Evolutionary conservation across 2,329 filamentous ascomycete genomes (phyloP).

Genomic region (Colletotrichum eleusines): DNA sequence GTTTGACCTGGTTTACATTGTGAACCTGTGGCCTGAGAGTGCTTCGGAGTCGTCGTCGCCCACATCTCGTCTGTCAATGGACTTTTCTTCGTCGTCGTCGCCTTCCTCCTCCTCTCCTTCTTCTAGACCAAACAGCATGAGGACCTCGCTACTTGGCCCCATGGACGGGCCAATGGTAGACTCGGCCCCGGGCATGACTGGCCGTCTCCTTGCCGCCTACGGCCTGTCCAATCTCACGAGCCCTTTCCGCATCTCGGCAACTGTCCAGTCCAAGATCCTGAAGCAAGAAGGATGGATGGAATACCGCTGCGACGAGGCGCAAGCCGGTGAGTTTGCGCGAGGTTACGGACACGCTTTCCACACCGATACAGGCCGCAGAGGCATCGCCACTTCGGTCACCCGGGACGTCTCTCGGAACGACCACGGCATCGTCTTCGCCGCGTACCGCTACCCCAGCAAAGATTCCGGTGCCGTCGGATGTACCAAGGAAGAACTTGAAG

Average conservation of each 20-base stretch:
- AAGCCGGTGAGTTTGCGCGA: constrained; percentile 59
- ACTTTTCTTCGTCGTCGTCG: constrained; percentile 28
- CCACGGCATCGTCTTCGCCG: constrained; percentile 68
- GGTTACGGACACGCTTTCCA: constrained; percentile 68
- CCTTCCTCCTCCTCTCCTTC: neutral
- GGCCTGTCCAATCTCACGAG: constrained; percentile 63
- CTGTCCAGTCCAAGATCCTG: constrained; percentile 64
- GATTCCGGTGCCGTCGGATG: constrained; percentile 53
- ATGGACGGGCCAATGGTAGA: constrained; percentile 38
- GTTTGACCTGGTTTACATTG: constrained; percentile 70
- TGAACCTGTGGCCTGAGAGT: constrained; percentile 66
- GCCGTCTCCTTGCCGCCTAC: constrained; percentile 67
- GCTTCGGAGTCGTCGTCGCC: constrained; percentile 32
- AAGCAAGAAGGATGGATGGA: constrained; percentile 65
- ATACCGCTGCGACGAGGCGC: constrained; percentile 59
- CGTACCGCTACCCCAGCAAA: constrained; percentile 62
- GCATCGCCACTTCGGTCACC: constrained; percentile 15
- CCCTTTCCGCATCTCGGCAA: constrained; percentile 64
- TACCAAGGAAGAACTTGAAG: constrained; percentile 57
- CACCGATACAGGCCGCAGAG: constrained; percentile 52
- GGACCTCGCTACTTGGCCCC: constrained; percentile 27
- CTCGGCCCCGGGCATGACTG: constrained; percentile 52
- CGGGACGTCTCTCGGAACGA: constrained; percentile 50
- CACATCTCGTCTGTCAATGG: constrained; percentile 42
- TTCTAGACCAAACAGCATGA: constrained; percentile 40